Base-by-base conservation (phyloP, 2,329 filamentous ascomycete genomes). In the Cladophialophora immunda region DNA sequence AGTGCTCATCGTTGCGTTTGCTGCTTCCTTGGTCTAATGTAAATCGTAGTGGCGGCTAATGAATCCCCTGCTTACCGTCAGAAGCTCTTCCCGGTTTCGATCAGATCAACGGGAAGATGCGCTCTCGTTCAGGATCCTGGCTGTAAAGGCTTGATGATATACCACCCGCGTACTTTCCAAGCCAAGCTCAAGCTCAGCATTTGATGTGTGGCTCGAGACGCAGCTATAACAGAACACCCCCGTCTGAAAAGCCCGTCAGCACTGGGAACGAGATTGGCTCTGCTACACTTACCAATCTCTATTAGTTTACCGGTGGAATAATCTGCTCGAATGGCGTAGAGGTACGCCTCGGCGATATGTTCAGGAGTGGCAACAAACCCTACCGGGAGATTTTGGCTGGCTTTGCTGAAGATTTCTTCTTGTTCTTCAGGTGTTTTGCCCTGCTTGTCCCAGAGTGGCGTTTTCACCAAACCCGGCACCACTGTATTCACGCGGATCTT, bases 401-500 rank as follows among this genome's bases (percentile, higher is more conserved):
- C 59, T 7, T 45, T 53, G 15, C 71, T 54, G 57, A 72, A 66
- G 4, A 72, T 56, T 4, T 30, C 67, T 30, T 73, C 54, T 67
- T 74, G 74, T 62, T 75, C 38, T 9, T 68, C 75, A 3, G 67
- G 19, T 4, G 63, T 70, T 45, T 69, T 70, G 17, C 69, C 69
- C 36, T 74, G 65, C 7, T 70, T 61, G 7, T 75, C 75, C 74
- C 76, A 82, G 25, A 84, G 63, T 38, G 81, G 80, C 4, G 86
- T 88, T 41, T 81, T 74, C 0, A 85, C 79, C 0, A 80, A 77
- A 0, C 89, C 89, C 0, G 88, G 87, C 63, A 77, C 80, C 1
- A 91, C 85, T 0, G 84, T 74, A 73, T 92, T 92, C 22, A 90
- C 88, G 1, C 89, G 79, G 9, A 90, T 76, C 0, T 89, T 89